Evolutionary conservation across 768 basidiomycete genomes (phyloP).

Genomic region (Tricholoma matsutake): DNA sequence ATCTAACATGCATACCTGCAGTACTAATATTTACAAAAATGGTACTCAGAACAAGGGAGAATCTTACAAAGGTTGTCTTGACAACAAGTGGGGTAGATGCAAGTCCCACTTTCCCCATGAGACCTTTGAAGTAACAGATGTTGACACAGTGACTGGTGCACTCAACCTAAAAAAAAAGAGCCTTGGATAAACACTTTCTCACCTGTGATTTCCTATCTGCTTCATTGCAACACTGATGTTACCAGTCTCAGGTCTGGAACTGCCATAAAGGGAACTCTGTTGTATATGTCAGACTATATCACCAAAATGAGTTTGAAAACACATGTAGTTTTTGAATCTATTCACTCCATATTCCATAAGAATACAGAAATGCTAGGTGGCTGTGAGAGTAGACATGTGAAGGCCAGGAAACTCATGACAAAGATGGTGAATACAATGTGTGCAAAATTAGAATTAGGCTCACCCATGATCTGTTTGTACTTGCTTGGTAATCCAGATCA

Average conservation of each 20-base stretch:
- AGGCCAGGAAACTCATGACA: constrained; percentile 29
- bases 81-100: constrained; percentile 28
- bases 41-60: constrained; percentile 6
- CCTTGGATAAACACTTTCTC: constrained; percentile 35
- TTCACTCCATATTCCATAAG: constrained; percentile 22
- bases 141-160: constrained; percentile 27
- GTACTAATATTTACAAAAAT: constrained; percentile 9
- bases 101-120: constrained; percentile 33
- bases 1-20: constrained; percentile 30
- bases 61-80: constrained; percentile 21
- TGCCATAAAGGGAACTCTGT: constrained; percentile 34
- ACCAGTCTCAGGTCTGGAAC: constrained; percentile 29
- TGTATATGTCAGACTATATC: constrained; percentile 43
- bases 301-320: constrained; percentile 39
- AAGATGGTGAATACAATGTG: constrained; percentile 36
- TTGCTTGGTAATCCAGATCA: constrained; percentile 35
- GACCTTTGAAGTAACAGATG: constrained; percentile 13
- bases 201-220: constrained; percentile 29
- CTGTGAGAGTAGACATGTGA: constrained; percentile 10
- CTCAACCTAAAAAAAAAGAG: constrained; percentile 30
- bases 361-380: constrained; percentile 21
- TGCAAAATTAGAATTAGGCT: constrained; percentile 33
- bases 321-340: constrained; percentile 33
- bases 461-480: constrained; percentile 34
- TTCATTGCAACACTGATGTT: constrained; percentile 38